Percentiles rank a stretch among this genome's conserved stretches.
Conservation (phyloP, 2,329 filamentous ascomycete genomes). For the Alternaria novae-zelandiae region DNA sequence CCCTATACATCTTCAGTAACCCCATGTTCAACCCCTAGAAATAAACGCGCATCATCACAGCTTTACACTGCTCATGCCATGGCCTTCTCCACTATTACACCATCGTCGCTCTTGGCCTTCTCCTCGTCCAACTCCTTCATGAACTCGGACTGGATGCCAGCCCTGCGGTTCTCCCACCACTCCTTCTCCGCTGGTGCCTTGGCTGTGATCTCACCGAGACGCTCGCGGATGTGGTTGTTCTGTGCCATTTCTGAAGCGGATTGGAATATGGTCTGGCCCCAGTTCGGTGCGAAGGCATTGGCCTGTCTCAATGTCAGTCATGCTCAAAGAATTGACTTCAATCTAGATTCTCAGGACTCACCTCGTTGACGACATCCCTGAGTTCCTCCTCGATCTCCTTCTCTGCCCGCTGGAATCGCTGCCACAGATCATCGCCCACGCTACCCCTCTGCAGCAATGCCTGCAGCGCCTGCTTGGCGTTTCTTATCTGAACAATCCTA, state of each 20-base stretch:
- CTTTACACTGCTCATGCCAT: neutral
- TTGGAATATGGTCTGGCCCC: constrained; percentile 96
- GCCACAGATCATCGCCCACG: constrained; percentile 95
- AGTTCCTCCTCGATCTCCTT: constrained; percentile 98
- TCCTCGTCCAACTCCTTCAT: constrained; percentile 82
- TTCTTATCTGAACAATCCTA: constrained; percentile 86
- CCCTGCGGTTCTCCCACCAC: constrained; percentile 90
- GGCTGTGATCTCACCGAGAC: constrained; percentile 75
- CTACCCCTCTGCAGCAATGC: constrained; percentile 85
- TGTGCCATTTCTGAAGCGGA: constrained; percentile 94
- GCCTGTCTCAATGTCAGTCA: constrained; percentile 63
- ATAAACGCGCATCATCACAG: neutral
- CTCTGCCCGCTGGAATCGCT: constrained; percentile 88
- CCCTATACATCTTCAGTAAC: neutral
- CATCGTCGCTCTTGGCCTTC: constrained; percentile 36
- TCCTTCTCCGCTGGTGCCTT: constrained; percentile 77
- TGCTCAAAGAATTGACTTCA: neutral
- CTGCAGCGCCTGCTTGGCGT: constrained; percentile 85
- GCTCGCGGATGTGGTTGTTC: constrained; percentile 77
- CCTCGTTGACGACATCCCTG: constrained; percentile 91
- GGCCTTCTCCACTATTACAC: constrained; percentile 22
- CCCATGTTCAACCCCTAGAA: neutral
- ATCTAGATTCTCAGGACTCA: constrained; percentile 50
- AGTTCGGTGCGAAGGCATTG: constrained; percentile 84
- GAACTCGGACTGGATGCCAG: constrained; percentile 75